Percentiles rank a stretch among this genome's conserved stretches.
Conservation (phyloP, 768 basidiomycete species). For the Lentinus brumalis region DNA sequence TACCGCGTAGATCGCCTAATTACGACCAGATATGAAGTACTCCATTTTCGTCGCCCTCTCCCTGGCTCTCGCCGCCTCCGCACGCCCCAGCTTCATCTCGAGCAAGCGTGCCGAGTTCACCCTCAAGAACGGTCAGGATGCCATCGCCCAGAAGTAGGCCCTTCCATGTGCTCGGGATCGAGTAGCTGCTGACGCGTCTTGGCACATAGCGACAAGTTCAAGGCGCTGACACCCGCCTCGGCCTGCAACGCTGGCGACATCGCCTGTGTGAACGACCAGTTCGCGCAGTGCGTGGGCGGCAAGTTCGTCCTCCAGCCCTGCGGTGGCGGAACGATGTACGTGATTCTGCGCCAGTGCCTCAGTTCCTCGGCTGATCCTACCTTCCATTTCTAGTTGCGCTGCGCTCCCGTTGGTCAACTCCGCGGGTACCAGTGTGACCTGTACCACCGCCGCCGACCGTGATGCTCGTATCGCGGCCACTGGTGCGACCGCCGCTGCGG, state of each 20-base stretch:
- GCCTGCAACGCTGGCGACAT: conserved; percentile 46
- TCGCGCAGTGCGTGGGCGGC: conserved; percentile 60
- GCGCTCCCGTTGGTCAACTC: conserved; percentile 43
- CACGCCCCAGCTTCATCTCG: conserved; percentile 20
- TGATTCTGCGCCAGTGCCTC: conserved; percentile 18
- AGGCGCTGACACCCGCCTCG: conserved; percentile 45
- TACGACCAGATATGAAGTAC: conserved; percentile 40
- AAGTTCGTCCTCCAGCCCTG: conserved; percentile 35
- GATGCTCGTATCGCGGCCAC: conserved; percentile 39
- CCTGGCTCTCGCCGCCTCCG: conserved; percentile 31
- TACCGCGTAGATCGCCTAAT: conserved; percentile 21
- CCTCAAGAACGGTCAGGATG: conserved; percentile 32
- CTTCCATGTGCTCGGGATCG: not conserved
- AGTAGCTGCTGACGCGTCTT: not conserved
- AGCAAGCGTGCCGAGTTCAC: conserved; percentile 17
- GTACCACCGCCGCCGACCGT: conserved; percentile 49
- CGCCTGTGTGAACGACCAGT: conserved; percentile 50
- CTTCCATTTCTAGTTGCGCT: conserved; percentile 52
- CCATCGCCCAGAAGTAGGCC: conserved; percentile 31
- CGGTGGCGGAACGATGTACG: conserved; percentile 22
- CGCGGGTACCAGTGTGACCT: conserved; percentile 52
- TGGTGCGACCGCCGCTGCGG: conserved; percentile 19
- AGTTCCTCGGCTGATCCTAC: conserved; percentile 21
- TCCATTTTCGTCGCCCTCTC: conserved; percentile 36
- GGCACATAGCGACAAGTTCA: conserved; percentile 42